phyloP scores from a whole-genome alignment of 2,329 filamentous ascomycete species.

The Sclerotinia spermophila region DNA sequence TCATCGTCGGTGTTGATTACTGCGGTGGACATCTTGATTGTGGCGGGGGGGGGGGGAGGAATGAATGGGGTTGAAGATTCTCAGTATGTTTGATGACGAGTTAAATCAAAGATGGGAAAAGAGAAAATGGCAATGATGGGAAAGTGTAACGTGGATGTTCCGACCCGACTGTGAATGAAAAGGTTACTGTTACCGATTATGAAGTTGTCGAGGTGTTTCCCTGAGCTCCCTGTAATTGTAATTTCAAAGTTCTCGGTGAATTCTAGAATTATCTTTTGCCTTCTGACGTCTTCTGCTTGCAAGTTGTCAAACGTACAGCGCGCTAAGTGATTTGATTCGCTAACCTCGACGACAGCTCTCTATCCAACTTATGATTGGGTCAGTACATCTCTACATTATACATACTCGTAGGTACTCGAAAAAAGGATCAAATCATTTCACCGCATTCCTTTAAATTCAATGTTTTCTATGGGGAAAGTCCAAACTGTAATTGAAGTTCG shows the following conservation, averaged over 20 bases:
- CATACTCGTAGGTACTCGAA: background rate
- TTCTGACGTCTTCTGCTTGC: conserved; percentile 22
- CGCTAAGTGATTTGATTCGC: conserved; percentile 20
- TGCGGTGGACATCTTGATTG: conserved; percentile 40
- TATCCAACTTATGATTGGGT: background rate
- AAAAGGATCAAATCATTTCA: background rate
- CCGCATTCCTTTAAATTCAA: background rate
- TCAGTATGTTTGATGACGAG: background rate
- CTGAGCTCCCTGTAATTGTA: background rate
- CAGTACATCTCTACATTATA: background rate
- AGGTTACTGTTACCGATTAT: background rate
- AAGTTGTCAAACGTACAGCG: conserved; percentile 31
- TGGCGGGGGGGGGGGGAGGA: background rate
- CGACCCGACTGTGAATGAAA: background rate
- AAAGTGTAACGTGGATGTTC: background rate
- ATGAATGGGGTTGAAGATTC: background rate
- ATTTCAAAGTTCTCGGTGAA: background rate
- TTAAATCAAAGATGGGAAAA: background rate
- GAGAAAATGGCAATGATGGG: too few relatives aligned
- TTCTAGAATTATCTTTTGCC: conserved; percentile 18
- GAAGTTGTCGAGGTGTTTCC: background rate
- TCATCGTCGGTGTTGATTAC: conserved; percentile 62
- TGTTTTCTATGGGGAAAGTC: background rate
- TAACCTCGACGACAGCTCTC: background rate
- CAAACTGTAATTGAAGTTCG: background rate